Percentiles rank a stretch among this genome's conserved stretches.
phyloP scores from a whole-genome alignment of 805 yeast species.

The Kluyveromyces aestuarii region DNA sequence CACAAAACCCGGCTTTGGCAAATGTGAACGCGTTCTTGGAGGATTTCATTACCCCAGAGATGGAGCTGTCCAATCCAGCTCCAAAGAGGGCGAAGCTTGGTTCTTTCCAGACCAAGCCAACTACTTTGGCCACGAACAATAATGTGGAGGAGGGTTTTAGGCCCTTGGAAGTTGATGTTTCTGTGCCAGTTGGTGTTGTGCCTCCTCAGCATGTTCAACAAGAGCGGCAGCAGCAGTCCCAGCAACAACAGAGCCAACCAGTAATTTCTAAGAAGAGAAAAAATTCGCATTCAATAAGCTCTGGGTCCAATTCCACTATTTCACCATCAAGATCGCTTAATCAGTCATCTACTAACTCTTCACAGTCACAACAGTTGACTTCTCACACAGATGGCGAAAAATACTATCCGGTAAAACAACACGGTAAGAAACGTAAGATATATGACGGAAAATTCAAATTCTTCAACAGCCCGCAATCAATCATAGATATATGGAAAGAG shows the following conservation, averaged over 20 bases:
- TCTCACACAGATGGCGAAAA: constrained; percentile 7
- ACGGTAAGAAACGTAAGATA: constrained; percentile 18
- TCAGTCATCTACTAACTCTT: background rate
- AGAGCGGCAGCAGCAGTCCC: constrained; percentile 2
- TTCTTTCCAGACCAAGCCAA: constrained; percentile 2
- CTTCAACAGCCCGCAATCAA: constrained; percentile 36
- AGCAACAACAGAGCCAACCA: background rate
- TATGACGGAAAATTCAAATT: constrained; percentile 30
- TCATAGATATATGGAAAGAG: constrained; percentile 48
- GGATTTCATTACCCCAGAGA: background rate
- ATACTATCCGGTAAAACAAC: constrained; percentile 8
- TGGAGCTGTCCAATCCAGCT: background rate
- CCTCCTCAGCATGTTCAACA: background rate
- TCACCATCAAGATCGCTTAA: constrained; percentile 1
- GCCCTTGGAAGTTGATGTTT: background rate
- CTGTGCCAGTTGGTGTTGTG: background rate
- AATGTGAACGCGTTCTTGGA: constrained; percentile 2
- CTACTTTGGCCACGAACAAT: background rate
- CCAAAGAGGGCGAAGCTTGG: constrained; percentile 1
- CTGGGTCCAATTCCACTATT: constrained; percentile 3
- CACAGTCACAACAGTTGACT: background rate
- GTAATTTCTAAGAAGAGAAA: background rate
- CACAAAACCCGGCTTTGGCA: background rate
- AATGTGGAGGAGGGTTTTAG: background rate
- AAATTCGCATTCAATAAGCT: background rate